phyloP scores from a whole-genome alignment of 495 filamentous ascomycete genomes.

The Xylaria bambusicola region DNA sequence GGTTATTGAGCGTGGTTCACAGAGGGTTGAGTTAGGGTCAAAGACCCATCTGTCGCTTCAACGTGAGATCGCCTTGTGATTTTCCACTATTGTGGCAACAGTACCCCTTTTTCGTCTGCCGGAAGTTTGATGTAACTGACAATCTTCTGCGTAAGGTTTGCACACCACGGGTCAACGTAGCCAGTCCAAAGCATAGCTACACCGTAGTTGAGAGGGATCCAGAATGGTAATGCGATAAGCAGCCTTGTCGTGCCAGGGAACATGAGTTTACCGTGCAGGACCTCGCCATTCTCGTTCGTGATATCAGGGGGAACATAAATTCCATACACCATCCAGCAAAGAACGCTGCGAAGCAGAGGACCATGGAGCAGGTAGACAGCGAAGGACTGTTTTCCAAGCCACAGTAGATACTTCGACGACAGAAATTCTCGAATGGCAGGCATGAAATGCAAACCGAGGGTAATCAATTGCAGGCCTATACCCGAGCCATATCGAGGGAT shows the following conservation, averaged over 20 bases:
- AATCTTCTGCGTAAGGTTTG: slow-evolving; percentile 57
- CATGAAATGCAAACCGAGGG: slow-evolving; percentile 58
- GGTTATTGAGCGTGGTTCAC: not conserved
- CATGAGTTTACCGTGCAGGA: slow-evolving; percentile 32
- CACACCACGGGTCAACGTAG: slow-evolving; percentile 67
- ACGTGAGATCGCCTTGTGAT: not conserved
- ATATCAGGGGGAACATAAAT: slow-evolving; percentile 55
- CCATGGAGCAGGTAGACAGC: slow-evolving; percentile 71
- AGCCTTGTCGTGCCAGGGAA: slow-evolving; percentile 42
- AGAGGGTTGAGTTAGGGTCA: not conserved
- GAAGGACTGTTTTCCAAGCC: slow-evolving; percentile 68
- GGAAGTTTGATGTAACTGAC: slow-evolving; percentile 57
- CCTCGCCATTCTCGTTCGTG: slow-evolving; percentile 49
- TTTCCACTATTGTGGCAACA: slow-evolving; percentile 35
- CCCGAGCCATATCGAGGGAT: slow-evolving; percentile 56
- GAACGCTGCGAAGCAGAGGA: slow-evolving; percentile 60
- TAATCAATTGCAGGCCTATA: slow-evolving; percentile 58
- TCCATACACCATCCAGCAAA: slow-evolving; percentile 68
- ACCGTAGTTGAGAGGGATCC: slow-evolving; percentile 60
- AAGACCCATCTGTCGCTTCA: not conserved
- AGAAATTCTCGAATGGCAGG: slow-evolving; percentile 57
- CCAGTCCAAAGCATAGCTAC: slow-evolving; percentile 64
- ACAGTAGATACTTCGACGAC: slow-evolving; percentile 59
- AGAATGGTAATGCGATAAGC: slow-evolving; percentile 52
- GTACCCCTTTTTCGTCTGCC: slow-evolving; percentile 47